A percentile compares a stretch with the other conserved stretches of the same genome.
Conservation (phyloP, 345 rosid genomes). For the Populus ilicifolia region DNA sequence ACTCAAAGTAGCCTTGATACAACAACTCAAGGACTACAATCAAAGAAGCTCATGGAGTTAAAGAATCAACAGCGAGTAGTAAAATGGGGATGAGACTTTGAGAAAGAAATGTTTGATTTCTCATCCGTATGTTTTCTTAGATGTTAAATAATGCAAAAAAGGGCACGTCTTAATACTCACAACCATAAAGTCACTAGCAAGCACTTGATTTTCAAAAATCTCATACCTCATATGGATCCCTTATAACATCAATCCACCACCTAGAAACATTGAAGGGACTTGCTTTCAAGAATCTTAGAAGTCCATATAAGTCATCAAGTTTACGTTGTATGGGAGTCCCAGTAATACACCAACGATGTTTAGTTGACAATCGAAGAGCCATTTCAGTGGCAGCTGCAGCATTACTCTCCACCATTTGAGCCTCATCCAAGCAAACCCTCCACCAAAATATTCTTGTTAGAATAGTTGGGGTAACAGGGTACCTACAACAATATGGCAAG, state of each 20-base stretch:
- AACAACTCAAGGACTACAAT: not conserved
- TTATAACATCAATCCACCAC: slow-evolving; percentile 91
- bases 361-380: slow-evolving; percentile 78
- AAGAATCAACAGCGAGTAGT: not conserved
- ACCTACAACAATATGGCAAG: slow-evolving; percentile 45
- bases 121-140: too few species aligned
- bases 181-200: not conserved
- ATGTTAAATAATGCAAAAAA: not conserved
- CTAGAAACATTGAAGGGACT: slow-evolving; percentile 71
- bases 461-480: slow-evolving; percentile 86
- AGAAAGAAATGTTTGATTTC: too few species aligned
- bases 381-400: slow-evolving; percentile 92
- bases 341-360: slow-evolving; percentile 88
- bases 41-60: not conserved
- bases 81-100: too few species aligned
- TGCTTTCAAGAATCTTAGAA: slow-evolving; percentile 71
- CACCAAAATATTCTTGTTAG: slow-evolving; percentile 95
- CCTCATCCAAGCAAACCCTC: slow-evolving; percentile 97
- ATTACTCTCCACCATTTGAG: slow-evolving; percentile 98
- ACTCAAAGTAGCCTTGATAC: slow-evolving; percentile 6
- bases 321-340: slow-evolving; percentile 96
- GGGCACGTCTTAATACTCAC: not conserved
- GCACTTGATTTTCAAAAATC: not conserved
- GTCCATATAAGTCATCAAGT: slow-evolving; percentile 91
- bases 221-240: slow-evolving; percentile 86